Evolutionary conservation across 805 yeast genomes (phyloP).

Genomic region (Candida michaelii): DNA sequence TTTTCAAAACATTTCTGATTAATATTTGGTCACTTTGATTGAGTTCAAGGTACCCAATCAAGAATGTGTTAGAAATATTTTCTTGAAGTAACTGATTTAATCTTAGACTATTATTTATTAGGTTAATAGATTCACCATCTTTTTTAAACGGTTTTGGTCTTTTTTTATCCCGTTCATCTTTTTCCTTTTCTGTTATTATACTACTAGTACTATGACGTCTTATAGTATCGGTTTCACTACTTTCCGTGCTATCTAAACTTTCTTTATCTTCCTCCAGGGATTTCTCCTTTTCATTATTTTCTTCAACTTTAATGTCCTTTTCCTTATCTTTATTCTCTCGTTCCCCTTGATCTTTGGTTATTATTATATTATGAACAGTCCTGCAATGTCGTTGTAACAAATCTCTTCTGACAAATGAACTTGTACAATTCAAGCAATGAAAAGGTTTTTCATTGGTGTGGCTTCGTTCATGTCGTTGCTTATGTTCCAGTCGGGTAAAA

Average conservation of each 20-base stretch:
- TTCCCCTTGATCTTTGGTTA: constrained; percentile 2
- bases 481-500: constrained; percentile 77
- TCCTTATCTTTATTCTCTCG: background rate
- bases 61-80: constrained; percentile 23
- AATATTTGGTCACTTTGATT: constrained; percentile 5
- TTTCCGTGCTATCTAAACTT: no score
- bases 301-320: background rate
- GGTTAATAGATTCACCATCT: background rate
- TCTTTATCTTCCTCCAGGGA: background rate
- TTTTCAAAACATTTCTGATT: constrained; percentile 13
- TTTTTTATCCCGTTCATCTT: background rate
- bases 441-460: constrained; percentile 82
- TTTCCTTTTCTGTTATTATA: background rate
- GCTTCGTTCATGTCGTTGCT: constrained; percentile 74
- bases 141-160: background rate
- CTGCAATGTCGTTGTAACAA: constrained; percentile 73
- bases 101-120: constrained; percentile 4
- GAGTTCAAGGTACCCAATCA: constrained; percentile 28
- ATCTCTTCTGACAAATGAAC: constrained; percentile 77
- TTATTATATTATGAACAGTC: constrained; percentile 59
- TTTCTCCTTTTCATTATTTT: background rate
- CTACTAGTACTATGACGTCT: no score
- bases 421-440: constrained; percentile 66
- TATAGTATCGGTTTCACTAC: no score
- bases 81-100: constrained; percentile 24